phyloP scores from a whole-genome alignment of 169 alveolate genomes.

The Eimeria brunetti region DNA sequence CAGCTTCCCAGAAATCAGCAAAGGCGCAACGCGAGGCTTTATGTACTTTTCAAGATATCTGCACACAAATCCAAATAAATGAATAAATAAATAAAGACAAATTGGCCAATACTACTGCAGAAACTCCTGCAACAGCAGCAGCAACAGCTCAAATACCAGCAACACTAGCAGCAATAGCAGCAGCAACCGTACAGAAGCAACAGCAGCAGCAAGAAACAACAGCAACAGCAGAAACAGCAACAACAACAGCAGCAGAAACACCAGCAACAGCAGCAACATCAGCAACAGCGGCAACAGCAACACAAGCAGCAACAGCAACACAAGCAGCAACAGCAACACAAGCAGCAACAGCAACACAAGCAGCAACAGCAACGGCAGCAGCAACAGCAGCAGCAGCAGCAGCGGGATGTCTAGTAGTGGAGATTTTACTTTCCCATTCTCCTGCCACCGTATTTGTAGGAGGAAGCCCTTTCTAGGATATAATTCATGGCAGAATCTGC shows the following conservation, averaged over 20 bases:
- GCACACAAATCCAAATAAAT: too few species aligned
- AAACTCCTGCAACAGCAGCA: background rate
- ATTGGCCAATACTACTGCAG: background rate
- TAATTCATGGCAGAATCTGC: slow-evolving; percentile 8
- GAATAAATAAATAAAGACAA: too few species aligned
- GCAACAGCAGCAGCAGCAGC: background rate
- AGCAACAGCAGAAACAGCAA: background rate
- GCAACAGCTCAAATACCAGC: too few species aligned
- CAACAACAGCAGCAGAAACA: background rate
- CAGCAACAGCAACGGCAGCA: background rate
- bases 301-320: too few species aligned
- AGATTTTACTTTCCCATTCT: slow-evolving; percentile 2
- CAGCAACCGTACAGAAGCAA: background rate
- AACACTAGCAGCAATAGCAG: too few species aligned
- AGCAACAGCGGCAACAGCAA: too few species aligned
- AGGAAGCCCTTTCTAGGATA: slow-evolving; percentile 28
- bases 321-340: too few species aligned
- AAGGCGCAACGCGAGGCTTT: slow-evolving; percentile 21
- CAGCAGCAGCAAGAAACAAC: background rate
- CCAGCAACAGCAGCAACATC: background rate
- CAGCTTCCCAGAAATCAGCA: slow-evolving; percentile 42
- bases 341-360: too few species aligned
- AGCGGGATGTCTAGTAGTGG: too few species aligned
- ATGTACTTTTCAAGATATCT: slow-evolving; percentile 50
- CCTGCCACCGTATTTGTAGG: slow-evolving; percentile 32